phyloP scores from a whole-genome alignment of 441 rosid species.

The Adansonia grandidieri region DNA sequence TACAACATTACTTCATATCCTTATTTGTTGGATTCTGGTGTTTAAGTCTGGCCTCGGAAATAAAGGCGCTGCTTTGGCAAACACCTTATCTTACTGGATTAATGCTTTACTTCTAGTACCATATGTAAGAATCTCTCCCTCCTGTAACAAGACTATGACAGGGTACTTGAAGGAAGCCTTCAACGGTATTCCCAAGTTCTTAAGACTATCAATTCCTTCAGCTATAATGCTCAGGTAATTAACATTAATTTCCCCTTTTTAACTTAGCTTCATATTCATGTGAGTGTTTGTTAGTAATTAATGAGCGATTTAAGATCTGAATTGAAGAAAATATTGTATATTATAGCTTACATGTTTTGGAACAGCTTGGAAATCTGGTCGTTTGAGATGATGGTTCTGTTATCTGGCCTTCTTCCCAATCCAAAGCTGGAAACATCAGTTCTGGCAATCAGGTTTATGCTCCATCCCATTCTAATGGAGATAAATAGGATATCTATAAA shows the following conservation, averaged over 20 bases:
- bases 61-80: conserved; percentile 49
- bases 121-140: conserved; percentile 39
- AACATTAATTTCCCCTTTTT: neutral
- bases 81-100: conserved; percentile 39
- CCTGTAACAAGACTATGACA: conserved; percentile 41
- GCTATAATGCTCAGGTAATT: conserved; percentile 50
- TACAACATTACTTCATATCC: conserved; percentile 36
- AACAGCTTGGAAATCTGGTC: conserved; percentile 59
- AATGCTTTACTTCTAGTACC: conserved; percentile 37
- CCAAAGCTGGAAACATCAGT: conserved; percentile 58
- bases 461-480: neutral
- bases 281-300: neutral
- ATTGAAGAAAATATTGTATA: neutral
- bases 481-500: too few relatives aligned
- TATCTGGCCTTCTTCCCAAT: conserved; percentile 62
- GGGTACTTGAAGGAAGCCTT: conserved; percentile 41
- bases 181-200: conserved; percentile 31
- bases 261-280: neutral
- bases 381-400: conserved; percentile 52
- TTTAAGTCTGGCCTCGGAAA: conserved; percentile 36
- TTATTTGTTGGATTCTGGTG: conserved; percentile 40
- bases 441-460: conserved; percentile 52
- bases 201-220: conserved; percentile 45
- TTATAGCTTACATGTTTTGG: neutral
- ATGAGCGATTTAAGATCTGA: neutral